Percentiles rank a stretch among this genome's conserved stretches.
phyloP scores from a whole-genome alignment of 306 rosid genomes.

The Lotus japonicus region DNA sequence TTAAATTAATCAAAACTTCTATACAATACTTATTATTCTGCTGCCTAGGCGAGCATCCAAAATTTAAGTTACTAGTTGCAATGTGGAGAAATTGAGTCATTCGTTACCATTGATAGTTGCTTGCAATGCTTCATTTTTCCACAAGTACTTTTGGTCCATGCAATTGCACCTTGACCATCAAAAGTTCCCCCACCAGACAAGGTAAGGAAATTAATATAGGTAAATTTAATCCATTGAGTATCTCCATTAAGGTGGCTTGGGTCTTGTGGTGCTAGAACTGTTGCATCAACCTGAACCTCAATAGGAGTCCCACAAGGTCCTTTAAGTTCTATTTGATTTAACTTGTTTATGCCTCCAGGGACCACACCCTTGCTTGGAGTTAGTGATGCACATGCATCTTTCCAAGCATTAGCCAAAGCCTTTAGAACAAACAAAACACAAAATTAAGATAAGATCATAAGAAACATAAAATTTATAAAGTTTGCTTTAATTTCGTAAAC shows the following conservation, averaged over 20 bases:
- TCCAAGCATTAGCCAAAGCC: background rate
- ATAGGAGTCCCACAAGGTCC: background rate
- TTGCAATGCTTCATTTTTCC: constrained; percentile 2
- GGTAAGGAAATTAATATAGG: constrained; percentile 10
- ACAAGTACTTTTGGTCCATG: constrained; percentile 29
- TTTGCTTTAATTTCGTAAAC: background rate
- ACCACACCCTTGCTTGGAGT: background rate
- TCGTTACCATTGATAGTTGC: background rate
- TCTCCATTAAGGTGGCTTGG: background rate
- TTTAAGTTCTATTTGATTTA: background rate
- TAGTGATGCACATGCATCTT: background rate
- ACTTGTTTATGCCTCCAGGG: background rate
- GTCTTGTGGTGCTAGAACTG: constrained; percentile 20
- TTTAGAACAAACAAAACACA: background rate
- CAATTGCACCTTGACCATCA: constrained; percentile 29
- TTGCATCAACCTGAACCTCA: constrained; percentile 25
- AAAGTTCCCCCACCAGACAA: constrained; percentile 30
- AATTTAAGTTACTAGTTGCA: background rate
- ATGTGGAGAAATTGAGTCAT: background rate
- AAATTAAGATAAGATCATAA: background rate
- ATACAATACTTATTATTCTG: no score
- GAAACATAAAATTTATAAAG: no score
- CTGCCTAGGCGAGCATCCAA: no score
- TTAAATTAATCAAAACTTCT: no score
- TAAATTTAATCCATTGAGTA: constrained; percentile 23